phyloP scores from a whole-genome alignment of 73 alveolate genomes.

The Tetrahymena malaccensis region DNA sequence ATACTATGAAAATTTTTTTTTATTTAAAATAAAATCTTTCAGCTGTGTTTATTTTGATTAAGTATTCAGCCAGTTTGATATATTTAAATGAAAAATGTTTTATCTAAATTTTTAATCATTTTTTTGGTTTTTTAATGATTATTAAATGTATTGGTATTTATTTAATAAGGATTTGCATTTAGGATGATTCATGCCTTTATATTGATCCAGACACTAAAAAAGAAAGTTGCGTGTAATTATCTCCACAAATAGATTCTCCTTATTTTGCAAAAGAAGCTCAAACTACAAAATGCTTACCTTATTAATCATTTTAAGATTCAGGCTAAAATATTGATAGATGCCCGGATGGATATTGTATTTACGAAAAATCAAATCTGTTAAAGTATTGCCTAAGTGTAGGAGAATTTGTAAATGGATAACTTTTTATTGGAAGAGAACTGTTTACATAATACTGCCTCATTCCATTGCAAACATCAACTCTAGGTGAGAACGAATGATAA shows the following conservation, averaged over 20 bases:
- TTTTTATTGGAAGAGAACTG: neutral
- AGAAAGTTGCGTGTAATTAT: neutral
- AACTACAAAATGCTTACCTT: neutral
- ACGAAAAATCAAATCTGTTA: neutral
- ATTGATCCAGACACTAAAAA: neutral
- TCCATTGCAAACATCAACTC: neutral
- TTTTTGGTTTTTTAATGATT: no score
- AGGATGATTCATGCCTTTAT: neutral
- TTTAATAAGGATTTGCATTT: neutral
- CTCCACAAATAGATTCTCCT: neutral
- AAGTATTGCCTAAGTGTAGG: neutral
- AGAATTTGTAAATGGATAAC: neutral
- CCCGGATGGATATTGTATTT: neutral
- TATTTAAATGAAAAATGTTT: no score
- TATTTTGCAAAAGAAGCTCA: neutral
- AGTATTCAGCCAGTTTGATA: no score
- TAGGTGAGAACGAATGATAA: neutral
- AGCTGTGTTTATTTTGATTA: no score
- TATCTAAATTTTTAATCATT: no score
- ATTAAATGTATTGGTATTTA: no score
- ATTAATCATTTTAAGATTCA: neutral
- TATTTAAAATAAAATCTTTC: no score
- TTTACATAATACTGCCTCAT: neutral
- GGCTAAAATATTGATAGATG: neutral
- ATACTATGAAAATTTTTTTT: no score